Evolutionary conservation across 192 early-diverging fungal species (phyloP), one percentile per base, ranked within the genome.

Genomic region (Coemansia sp.): DNA sequence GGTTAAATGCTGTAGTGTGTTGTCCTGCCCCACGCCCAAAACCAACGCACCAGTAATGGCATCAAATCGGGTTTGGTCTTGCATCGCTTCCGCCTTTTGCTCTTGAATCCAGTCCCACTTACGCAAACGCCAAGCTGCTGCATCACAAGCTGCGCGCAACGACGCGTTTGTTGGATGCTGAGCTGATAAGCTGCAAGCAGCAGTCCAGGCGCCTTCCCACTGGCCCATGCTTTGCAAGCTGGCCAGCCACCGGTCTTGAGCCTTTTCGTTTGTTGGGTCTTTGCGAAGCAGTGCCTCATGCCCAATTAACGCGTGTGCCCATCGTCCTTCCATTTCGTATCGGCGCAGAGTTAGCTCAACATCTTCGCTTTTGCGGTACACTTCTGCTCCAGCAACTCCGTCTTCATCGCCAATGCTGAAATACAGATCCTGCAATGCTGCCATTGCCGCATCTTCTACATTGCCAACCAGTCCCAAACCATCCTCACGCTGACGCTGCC

Each of bases 161-260:
- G 33, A 35, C 10, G 33, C 33, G 10, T 35, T 35, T 35, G 33
- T 35, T 10, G 33, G 33, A 35, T 35, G 33, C 33, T 35, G 33
- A 6, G 26, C 50, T 8, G 40, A 59, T 44, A 79, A 50, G 38
- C 72, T 70, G 47, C 54, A 57, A 10, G 70, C 64, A 5, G 76
- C 67, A 20, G 70, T 43, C 76, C 76, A 79, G 18, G 76, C 65
- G 43, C 70, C 66, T 42, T 73, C 76, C 70, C 69, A 73, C 50
- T 79, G 69, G 5, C 76, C 76, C 76, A 79, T 79, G 55, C 60
- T 68, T 48, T 72, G 76, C 59, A 79, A 30, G 40, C 76, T 73
- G 30, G 54, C 40, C 23, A 73, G 60, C 76, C 76, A 79, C 36
- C 70, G 66, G 28, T 38, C 58, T 39, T 70, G 70, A 41, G 39